A percentile compares a stretch with the other conserved stretches of the same genome.
phyloP scores from a whole-genome alignment of 805 yeast species.

The Crinitomyces ghanaensis region DNA sequence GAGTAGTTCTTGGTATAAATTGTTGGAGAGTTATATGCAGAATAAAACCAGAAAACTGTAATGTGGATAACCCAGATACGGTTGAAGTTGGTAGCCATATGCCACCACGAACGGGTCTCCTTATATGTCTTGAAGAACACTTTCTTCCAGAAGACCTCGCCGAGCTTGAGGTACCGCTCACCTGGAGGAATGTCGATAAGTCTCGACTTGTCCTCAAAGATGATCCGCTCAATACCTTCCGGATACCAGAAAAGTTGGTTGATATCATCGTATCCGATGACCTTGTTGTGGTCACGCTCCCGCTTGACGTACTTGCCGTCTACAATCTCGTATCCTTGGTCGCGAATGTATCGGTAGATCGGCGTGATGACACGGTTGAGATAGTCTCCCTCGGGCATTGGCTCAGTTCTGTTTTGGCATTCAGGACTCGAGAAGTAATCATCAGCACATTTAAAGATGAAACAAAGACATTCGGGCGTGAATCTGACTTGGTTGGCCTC shows the following conservation, averaged over 20 bases:
- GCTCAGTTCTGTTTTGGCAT: constrained; percentile 60
- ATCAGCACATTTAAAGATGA: constrained; percentile 86
- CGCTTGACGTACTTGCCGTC: constrained; percentile 49
- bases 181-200: constrained; percentile 79
- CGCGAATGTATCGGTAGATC: constrained; percentile 53
- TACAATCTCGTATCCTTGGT: constrained; percentile 50
- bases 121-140: constrained; percentile 93
- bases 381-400: constrained; percentile 54
- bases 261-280: constrained; percentile 86
- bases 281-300: constrained; percentile 55
- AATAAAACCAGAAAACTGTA: constrained; percentile 87
- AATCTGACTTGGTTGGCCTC: constrained; percentile 84
- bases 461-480: constrained; percentile 81
- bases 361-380: constrained; percentile 91
- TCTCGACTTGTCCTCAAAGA: constrained; percentile 85
- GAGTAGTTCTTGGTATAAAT: constrained; percentile 78
- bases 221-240: constrained; percentile 91
- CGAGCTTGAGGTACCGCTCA: constrained; percentile 80
- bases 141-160: constrained; percentile 84
- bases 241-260: constrained; percentile 99
- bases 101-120: constrained; percentile 97
- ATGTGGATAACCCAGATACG: constrained; percentile 97
- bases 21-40: constrained; percentile 85
- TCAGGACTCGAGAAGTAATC: constrained; percentile 84
- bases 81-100: constrained; percentile 85